phyloP scores from a whole-genome alignment of 2,329 filamentous ascomycete genomes.

The Colletotrichum liaoningense region DNA sequence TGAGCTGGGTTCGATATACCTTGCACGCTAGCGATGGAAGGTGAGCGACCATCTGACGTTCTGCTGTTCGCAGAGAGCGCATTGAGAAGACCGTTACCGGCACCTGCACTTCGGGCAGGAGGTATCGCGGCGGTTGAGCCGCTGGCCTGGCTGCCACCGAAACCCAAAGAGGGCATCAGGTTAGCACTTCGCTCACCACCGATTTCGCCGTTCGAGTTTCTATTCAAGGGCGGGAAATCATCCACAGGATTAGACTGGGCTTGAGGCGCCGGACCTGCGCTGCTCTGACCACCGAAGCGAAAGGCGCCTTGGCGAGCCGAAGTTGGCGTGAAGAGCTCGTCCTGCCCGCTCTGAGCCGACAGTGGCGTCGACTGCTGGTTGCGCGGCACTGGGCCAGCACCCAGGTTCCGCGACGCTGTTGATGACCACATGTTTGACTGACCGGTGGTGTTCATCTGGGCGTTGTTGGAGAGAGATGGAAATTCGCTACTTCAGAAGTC shows the following conservation, averaged over 20 bases:
- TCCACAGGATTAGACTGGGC: slow-evolving; percentile 62
- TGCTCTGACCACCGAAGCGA: slow-evolving; percentile 62
- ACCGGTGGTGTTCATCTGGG: slow-evolving; percentile 61
- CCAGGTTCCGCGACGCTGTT: slow-evolving; percentile 59
- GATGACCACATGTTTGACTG: slow-evolving; percentile 67
- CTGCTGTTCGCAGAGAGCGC: slow-evolving; percentile 71
- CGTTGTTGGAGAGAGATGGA: slow-evolving; percentile 72
- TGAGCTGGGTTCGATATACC: slow-evolving; percentile 42
- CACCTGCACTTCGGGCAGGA: slow-evolving; percentile 53
- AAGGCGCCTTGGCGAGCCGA: slow-evolving; percentile 62
- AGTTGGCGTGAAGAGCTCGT: slow-evolving; percentile 55
- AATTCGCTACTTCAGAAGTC: slow-evolving; percentile 65
- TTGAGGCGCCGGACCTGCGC: slow-evolving; percentile 53
- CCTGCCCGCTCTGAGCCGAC: slow-evolving; percentile 62
- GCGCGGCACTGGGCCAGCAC: slow-evolving; percentile 59
- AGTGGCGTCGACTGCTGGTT: slow-evolving; percentile 63
- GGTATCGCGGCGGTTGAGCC: slow-evolving; percentile 44
- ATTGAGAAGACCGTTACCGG: slow-evolving; percentile 71
- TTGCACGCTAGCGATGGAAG: slow-evolving; percentile 49
- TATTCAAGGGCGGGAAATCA: slow-evolving; percentile 72
- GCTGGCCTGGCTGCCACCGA: slow-evolving; percentile 60
- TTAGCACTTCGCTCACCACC: slow-evolving; percentile 64
- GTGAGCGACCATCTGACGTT: slow-evolving; percentile 60
- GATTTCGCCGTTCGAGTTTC: slow-evolving; percentile 68
- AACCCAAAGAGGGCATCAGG: slow-evolving; percentile 65